Evolutionary conservation across 495 filamentous ascomycete genomes (phyloP).

Genomic region (Neurospora africana): DNA sequence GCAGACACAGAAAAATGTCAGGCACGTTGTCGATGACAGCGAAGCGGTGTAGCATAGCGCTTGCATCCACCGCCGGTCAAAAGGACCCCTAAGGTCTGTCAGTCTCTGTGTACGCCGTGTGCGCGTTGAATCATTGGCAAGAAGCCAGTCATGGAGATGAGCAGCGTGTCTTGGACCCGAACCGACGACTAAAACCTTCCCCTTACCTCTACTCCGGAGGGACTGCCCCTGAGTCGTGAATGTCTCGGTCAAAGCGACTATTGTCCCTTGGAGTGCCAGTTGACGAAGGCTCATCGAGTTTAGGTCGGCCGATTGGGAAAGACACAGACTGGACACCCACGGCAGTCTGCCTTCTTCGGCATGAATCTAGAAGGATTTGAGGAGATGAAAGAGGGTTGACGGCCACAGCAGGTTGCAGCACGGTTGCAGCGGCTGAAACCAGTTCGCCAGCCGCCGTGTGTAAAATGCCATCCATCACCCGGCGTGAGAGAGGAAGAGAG

Average conservation of each 20-base stretch:
- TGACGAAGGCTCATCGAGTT: background rate
- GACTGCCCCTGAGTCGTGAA: background rate
- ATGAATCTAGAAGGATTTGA: background rate
- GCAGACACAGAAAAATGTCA: background rate
- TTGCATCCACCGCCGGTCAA: background rate
- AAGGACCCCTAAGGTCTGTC: background rate
- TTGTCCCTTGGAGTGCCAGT: background rate
- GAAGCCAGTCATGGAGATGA: background rate
- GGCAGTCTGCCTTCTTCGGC: background rate
- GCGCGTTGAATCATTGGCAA: background rate
- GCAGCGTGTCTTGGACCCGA: background rate
- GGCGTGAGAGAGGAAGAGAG: background rate
- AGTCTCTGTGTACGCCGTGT: background rate
- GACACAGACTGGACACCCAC: background rate
- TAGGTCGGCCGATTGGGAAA: background rate
- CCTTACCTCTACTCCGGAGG: background rate
- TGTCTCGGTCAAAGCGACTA: background rate
- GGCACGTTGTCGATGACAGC: background rate
- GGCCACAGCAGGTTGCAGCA: background rate
- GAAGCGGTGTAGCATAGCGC: background rate
- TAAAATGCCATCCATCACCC: background rate
- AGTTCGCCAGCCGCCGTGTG: background rate
- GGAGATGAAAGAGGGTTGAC: background rate
- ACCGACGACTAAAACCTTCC: background rate
- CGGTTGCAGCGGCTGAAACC: background rate